Conservation (phyloP, 2,329 filamentous ascomycete species). For the Colletotrichum sp. region DNA sequence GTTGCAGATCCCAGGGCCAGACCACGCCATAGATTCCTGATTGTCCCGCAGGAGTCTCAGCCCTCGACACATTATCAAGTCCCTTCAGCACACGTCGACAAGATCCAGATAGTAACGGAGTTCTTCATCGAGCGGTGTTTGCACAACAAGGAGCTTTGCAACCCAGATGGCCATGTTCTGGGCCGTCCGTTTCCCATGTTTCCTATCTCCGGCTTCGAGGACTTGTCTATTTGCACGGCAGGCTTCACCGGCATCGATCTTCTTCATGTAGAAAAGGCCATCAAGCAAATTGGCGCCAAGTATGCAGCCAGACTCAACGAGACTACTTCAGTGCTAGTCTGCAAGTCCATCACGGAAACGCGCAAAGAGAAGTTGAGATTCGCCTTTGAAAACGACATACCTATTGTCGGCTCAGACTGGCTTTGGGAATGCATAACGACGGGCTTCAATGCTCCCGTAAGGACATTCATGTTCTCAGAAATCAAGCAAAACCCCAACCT, state of each 20-base stretch:
- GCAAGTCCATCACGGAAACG: conserved; percentile 62
- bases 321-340: conserved; percentile 79
- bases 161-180: conserved; percentile 73
- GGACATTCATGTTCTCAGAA: conserved; percentile 53
- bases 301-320: conserved; percentile 81
- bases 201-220: conserved; percentile 71
- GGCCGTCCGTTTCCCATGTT: conserved; percentile 78
- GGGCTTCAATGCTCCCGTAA: conserved; percentile 51
- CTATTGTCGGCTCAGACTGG: conserved; percentile 84
- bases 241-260: conserved; percentile 86
- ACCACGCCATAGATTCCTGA: conserved; percentile 49
- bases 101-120: conserved; percentile 72
- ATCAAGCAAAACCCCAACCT: conserved; percentile 30
- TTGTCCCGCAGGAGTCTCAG: conserved; percentile 59
- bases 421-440: conserved; percentile 79
- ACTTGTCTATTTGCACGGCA: conserved; percentile 78
- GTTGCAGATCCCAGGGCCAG: conserved; percentile 31
- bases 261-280: conserved; percentile 79
- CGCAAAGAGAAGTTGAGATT: conserved; percentile 79
- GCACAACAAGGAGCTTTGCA: conserved; percentile 73
- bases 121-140: conserved; percentile 94
- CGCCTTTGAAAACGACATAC: conserved; percentile 76
- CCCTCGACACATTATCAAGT: conserved; percentile 47
- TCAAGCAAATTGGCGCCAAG: conserved; percentile 77
- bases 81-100: conserved; percentile 38